Base-by-base conservation (phyloP, 1,284 basidiomycete species). In the Agroathelia rolfsii region DNA sequence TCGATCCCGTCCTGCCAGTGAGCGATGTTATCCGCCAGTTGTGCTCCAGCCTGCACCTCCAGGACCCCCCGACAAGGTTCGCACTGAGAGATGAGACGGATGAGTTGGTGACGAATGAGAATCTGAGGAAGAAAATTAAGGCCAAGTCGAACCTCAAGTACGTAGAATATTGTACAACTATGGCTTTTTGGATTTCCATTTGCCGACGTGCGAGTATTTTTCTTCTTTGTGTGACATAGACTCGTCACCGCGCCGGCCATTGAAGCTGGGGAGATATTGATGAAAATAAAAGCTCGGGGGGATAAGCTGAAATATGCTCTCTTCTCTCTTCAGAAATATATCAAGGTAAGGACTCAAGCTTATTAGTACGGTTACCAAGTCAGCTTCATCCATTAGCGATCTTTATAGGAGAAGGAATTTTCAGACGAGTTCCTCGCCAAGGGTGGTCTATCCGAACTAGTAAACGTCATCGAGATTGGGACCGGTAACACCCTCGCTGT, bases 81-180 rank as follows among this genome's bases (percentile, higher is more conserved):
- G 87, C 89, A 2, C 57, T 97, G 37, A 68, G 93, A 44, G 90
- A 95, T 49, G 86, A 92, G 45, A 73, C 68, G 17, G 86, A 90
- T 44, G 83, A 86, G 47, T 61, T 96, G 29, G 80, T 97, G n/a
- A 94, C 90, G 16, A 87, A 90, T 49, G 82, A 87, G 41, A 94
- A 86, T 52, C 58, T 88, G 49, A 69, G 75, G 50, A 80, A 73
- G 59, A 87, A 83, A 61, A 87, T 92, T 41, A 77, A 74, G 56
- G 67, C 68, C 35, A 87, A 85, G 52, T 72, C 71, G 35, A 76
- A 81, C 42, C 62, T 93, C 36, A 89, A 80, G 87, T 90, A 49
- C 47, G 76, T 71, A 4, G n/a, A n/a, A 20, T 19, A 27, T 29
- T 34, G 19, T 34, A 24, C 14, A 15, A 21, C 29, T 25, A 16